Percentiles rank a stretch among this genome's conserved stretches.
Conservation (phyloP, 2,329 filamentous ascomycete species). For the Sphaerulina vaccinii region DNA sequence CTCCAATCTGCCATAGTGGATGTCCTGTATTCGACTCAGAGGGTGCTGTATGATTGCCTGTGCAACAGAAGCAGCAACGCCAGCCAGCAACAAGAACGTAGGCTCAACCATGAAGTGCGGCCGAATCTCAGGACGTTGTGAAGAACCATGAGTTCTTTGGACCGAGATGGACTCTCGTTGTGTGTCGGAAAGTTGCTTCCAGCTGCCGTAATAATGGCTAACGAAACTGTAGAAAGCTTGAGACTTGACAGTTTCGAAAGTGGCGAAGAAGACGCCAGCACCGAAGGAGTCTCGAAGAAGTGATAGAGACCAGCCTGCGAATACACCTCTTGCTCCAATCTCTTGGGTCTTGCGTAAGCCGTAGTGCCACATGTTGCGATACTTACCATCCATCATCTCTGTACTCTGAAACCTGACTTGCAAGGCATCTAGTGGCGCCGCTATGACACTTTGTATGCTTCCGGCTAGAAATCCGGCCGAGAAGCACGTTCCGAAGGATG, state of each 20-base stretch:
- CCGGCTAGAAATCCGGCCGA: slow-evolving; percentile 69
- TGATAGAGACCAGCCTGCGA: slow-evolving; percentile 69
- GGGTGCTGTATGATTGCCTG: slow-evolving; percentile 72
- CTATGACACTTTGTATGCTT: slow-evolving; percentile 66
- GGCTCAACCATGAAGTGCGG: slow-evolving; percentile 77
- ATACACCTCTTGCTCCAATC: slow-evolving; percentile 70
- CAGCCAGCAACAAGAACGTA: slow-evolving; percentile 67
- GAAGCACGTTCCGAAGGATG: slow-evolving; percentile 62
- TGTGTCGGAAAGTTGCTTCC: slow-evolving; percentile 35
- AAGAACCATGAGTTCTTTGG: slow-evolving; percentile 22
- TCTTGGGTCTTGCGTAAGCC: slow-evolving; percentile 65
- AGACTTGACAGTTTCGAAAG: slow-evolving; percentile 73
- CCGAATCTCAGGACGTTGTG: slow-evolving; percentile 55
- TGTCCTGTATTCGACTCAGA: slow-evolving; percentile 66
- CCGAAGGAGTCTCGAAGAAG: slow-evolving; percentile 69
- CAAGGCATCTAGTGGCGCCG: slow-evolving; percentile 73
- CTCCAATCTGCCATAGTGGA: slow-evolving; percentile 72
- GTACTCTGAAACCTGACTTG: slow-evolving; percentile 68
- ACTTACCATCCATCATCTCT: slow-evolving; percentile 59
- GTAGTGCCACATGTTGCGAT: slow-evolving; percentile 68
- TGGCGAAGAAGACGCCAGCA: slow-evolving; percentile 69
- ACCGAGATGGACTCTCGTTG: slow-evolving; percentile 35
- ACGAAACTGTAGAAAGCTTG: slow-evolving; percentile 72
- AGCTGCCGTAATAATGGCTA: slow-evolving; percentile 63
- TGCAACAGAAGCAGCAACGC: slow-evolving; percentile 64